Base-by-base conservation (phyloP, 345 rosid species). In the Melastoma malabathricum region DNA sequence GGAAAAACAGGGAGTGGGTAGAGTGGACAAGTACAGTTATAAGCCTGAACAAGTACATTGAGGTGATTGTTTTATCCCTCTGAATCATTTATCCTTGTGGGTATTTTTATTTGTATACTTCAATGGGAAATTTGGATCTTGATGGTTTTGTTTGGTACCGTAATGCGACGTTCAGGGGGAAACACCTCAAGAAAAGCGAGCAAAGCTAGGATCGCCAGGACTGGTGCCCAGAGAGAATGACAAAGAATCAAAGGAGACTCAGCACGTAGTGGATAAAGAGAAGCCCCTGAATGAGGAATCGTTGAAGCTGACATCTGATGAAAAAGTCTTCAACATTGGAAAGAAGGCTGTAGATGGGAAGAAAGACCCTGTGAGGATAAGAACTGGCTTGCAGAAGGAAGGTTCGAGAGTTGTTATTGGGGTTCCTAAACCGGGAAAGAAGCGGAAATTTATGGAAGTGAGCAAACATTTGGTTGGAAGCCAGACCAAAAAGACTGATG, bases 391-490 rank as follows among this genome's bases (percentile, higher is more conserved):
- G 66, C 93, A 82, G 64, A 88, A 72, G 80, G 90, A 80, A 72
- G 94, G 92, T 60, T 75, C 98, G 17, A 72, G 73, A 66, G 83
- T 75, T 55, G 54, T 80, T 48, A 78, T 83, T 60, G 99, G 99
- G 46, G 83, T 93, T 59, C 99, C 99, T 43, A 88, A 85, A 68
- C 99, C 97, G 56, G 97, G 99, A 59, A 93, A 88, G 76, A 93
- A 83, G 63, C 75, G 87, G 66, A 93, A 93, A 70, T 88, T 88
- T 63, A 93, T 93, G 97, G 97, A 93, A 43, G 99, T 93, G 47
- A 88, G 99, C 79, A 85, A 81, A 65, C 99, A 88, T 61, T 88
- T 83, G 48, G 75, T 74, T 67, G 79, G 76, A 43, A 84, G 71
- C 64, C 62, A 71, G 25, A 66, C 66, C 60, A 59, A 62, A 48